Evolutionary conservation across 75 land plant genomes (phyloP), one percentile per base, ranked within the genome.

Genomic region (Pinus taeda): DNA sequence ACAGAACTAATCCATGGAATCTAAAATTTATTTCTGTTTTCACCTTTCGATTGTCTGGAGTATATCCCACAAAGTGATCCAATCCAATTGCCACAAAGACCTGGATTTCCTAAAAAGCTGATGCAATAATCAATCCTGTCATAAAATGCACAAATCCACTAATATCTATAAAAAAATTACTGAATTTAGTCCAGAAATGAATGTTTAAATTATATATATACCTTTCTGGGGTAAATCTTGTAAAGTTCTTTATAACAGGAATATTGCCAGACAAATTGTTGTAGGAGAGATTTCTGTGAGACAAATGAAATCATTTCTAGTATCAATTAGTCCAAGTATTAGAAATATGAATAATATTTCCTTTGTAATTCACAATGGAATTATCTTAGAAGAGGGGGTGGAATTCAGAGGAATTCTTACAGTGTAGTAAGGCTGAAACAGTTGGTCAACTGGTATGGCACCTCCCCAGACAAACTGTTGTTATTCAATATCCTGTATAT

Each of bases 91-190:
- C 96, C 92, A 86, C 96, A 96, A 55, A 96, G 88, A 26, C 83
- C 87, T 56, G 90, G 94, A 81, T 96, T 93, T 74, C 96, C 94
- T 24, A 84, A 60, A 60, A 88, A 96, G 80, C 96, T 93, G 85
- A 37, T 4, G 71, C 2, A 67, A 67, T 67, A 67, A 17, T 67
- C 5, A 9, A 15, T 37, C 8, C 8, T n/a, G 37, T 67, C 71
- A 67, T 37, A 15, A 49, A 67, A 67, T 67, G 9, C 15, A 67
- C 11, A 67, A 67, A 36, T 20, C 6, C n/a, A 6, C 37, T 6
- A 67, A 67, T 13, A 63, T 14, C 30, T 11, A 26, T 12, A 37
- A 67, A 37, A 1, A 67, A 67, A n/a, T n/a, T 8, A 73, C 7
- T 17, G 39, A 73, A 73, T 49, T 14, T 22, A 17, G 0, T 22